Percentiles rank a stretch among this genome's conserved stretches.
These are phyloP conservation scores for Leccinum variicolor DNA, from an alignment of 768 basidiomycete genomes.

Conservation along the genomic window DNA sequence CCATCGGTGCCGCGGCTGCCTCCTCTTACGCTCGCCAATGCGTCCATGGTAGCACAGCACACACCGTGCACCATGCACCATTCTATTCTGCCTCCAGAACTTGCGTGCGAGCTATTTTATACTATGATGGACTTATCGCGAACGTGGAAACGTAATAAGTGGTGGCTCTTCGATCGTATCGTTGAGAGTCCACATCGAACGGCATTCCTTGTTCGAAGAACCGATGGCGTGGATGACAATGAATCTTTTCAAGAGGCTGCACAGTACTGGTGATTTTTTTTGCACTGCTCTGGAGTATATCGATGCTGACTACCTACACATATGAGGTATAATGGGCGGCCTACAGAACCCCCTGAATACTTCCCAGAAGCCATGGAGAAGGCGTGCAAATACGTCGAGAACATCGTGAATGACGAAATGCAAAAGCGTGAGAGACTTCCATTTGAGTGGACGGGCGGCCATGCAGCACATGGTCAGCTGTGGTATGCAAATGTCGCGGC, in stretches of 20 bases:
- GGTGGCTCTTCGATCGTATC: constrained; percentile 81
- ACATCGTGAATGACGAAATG: constrained; percentile 69
- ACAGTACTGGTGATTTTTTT: constrained; percentile 58
- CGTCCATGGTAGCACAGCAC: constrained; percentile 62
- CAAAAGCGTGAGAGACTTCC: constrained; percentile 55
- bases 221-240: constrained; percentile 41
- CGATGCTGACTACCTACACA: constrained; percentile 6
- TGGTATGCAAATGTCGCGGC: constrained; percentile 88
- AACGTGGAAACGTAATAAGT: constrained; percentile 69
- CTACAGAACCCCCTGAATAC: constrained; percentile 47
- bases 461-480: constrained; percentile 19
- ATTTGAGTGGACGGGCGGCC: constrained; percentile 59
- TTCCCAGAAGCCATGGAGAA: constrained; percentile 76
- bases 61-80: constrained; percentile 75
- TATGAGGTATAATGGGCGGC: constrained; percentile 75
- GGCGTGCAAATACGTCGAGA: constrained; percentile 69
- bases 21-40: constrained; percentile 62
- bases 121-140: constrained; percentile 61
- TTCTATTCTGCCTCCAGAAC: constrained; percentile 65
- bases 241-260: constrained; percentile 69
- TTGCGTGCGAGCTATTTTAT: constrained; percentile 75
- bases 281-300: background rate
- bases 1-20: constrained; percentile 36
- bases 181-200: constrained; percentile 87
- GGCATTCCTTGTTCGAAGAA: constrained; percentile 65